A percentile compares a stretch with the other conserved stretches of the same genome.
Conservation (phyloP, 176 grass and related monocot genomes). For the Chrysopogon serrulatus region DNA sequence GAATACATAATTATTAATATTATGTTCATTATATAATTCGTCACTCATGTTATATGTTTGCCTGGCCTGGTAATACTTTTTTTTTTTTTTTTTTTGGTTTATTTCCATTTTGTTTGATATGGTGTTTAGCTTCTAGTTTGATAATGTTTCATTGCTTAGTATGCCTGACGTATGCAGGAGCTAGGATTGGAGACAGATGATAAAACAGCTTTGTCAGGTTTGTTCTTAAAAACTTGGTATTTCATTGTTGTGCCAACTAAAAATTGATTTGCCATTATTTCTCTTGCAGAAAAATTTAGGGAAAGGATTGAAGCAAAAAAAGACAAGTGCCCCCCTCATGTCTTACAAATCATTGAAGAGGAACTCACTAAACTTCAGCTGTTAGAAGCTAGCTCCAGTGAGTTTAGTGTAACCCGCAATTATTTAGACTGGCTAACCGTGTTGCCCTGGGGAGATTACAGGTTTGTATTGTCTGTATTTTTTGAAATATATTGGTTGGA, state of each 20-base stretch:
- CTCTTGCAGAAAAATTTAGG: constrained; percentile 76
- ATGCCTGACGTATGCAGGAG: constrained; percentile 44
- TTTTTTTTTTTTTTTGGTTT: background rate
- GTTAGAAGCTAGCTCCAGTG: constrained; percentile 90
- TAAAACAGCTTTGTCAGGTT: constrained; percentile 96
- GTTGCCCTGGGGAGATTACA: constrained; percentile 96
- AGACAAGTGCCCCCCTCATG: constrained; percentile 83
- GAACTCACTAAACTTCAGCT: constrained; percentile 88
- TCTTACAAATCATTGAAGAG: constrained; percentile 95
- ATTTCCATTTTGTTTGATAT: background rate
- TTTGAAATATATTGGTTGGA: background rate
- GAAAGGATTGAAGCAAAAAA: constrained; percentile 90
- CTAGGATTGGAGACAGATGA: constrained; percentile 98
- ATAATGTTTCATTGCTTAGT: background rate
- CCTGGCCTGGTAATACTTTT: background rate
- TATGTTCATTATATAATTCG: background rate
- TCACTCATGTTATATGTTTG: background rate
- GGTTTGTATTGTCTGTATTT: constrained; percentile 45
- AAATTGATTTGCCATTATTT: background rate
- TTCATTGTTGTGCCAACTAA: background rate
- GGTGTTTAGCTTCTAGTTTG: background rate
- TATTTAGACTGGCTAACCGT: constrained; percentile 97
- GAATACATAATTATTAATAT: background rate
- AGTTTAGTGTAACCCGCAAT: constrained; percentile 95
- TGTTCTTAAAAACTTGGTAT: constrained; percentile 33